A percentile compares a stretch with the other conserved stretches of the same genome.
These are phyloP conservation scores for Mercurialis annua DNA, from an alignment of 345 rosid genomes.

Conservation along the genomic window DNA sequence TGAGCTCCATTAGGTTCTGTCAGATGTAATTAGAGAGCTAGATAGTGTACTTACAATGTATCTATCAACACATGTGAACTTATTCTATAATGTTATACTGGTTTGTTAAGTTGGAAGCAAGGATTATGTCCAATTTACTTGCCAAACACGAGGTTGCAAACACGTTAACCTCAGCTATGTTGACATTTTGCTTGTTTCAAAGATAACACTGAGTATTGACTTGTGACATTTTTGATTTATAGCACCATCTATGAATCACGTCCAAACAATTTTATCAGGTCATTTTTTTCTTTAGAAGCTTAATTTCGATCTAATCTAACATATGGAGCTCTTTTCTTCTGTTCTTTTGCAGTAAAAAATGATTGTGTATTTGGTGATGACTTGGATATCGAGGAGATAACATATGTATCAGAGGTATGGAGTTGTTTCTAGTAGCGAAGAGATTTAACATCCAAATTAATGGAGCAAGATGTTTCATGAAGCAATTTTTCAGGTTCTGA, in stretches of 20 bases:
- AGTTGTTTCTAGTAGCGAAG: background rate
- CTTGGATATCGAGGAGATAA: conserved; percentile 64
- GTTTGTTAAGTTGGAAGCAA: background rate
- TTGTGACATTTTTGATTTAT: background rate
- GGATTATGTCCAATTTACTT: background rate
- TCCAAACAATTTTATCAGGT: background rate
- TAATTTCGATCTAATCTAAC: conserved; percentile 11
- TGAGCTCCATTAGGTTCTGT: background rate
- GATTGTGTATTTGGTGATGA: conserved; percentile 87
- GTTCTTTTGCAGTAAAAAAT: conserved; percentile 57
- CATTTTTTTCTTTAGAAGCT: background rate
- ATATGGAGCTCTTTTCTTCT: background rate
- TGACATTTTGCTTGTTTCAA: conserved; percentile 2
- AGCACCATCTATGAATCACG: conserved; percentile 5
- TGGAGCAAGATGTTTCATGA: conserved; percentile 7
- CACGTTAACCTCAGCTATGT: background rate
- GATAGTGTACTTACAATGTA: background rate
- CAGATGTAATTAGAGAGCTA: background rate
- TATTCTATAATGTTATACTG: background rate
- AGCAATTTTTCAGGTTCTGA: conserved; percentile 53
- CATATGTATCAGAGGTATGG: conserved; percentile 59
- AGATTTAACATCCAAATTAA: conserved; percentile 14
- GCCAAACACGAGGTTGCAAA: background rate
- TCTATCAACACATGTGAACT: background rate
- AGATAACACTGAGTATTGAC: background rate